phyloP scores from a whole-genome alignment of 805 yeast species.

The Yarrowia sp. region DNA sequence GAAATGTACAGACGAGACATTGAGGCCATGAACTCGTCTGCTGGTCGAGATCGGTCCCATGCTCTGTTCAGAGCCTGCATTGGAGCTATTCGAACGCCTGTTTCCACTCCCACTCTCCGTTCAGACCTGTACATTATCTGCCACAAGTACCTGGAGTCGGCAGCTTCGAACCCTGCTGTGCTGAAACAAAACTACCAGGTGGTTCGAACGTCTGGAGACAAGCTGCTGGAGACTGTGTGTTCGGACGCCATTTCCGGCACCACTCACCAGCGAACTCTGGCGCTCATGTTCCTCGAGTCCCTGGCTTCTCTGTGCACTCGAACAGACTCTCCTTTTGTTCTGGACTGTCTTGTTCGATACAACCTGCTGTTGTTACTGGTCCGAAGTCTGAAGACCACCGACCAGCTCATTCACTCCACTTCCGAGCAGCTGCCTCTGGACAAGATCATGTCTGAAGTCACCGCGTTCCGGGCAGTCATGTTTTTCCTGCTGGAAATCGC shows the following conservation, averaged over 20 bases:
- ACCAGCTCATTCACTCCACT: slow-evolving; percentile 52
- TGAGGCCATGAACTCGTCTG: slow-evolving; percentile 42
- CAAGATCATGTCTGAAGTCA: slow-evolving; percentile 70
- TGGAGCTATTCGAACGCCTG: slow-evolving; percentile 73
- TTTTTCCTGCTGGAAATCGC: slow-evolving; percentile 76
- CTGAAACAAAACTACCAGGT: slow-evolving; percentile 60
- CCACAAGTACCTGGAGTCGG: slow-evolving; percentile 60
- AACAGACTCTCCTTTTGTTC: slow-evolving; percentile 61
- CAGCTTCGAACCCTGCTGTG: slow-evolving; percentile 38
- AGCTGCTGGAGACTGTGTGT: slow-evolving; percentile 68
- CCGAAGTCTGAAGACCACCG: slow-evolving; percentile 71
- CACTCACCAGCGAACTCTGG: slow-evolving; percentile 75
- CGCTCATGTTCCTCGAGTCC: slow-evolving; percentile 76
- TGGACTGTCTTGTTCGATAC: slow-evolving; percentile 66
- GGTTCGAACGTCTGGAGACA: slow-evolving; percentile 64
- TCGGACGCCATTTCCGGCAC: slow-evolving; percentile 83
- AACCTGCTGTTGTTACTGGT: slow-evolving; percentile 72
- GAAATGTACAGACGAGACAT: slow-evolving; percentile 62
- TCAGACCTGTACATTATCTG: slow-evolving; percentile 80
- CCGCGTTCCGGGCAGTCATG: slow-evolving; percentile 75
- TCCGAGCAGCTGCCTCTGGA: slow-evolving; percentile 47
- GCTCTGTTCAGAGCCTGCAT: slow-evolving; percentile 77
- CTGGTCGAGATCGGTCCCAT: slow-evolving; percentile 61
- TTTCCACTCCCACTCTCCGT: slow-evolving; percentile 70
- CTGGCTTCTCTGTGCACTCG: slow-evolving; percentile 62